phyloP scores from a whole-genome alignment of 768 basidiomycete species.

The Kwoniella mangroviensis region DNA sequence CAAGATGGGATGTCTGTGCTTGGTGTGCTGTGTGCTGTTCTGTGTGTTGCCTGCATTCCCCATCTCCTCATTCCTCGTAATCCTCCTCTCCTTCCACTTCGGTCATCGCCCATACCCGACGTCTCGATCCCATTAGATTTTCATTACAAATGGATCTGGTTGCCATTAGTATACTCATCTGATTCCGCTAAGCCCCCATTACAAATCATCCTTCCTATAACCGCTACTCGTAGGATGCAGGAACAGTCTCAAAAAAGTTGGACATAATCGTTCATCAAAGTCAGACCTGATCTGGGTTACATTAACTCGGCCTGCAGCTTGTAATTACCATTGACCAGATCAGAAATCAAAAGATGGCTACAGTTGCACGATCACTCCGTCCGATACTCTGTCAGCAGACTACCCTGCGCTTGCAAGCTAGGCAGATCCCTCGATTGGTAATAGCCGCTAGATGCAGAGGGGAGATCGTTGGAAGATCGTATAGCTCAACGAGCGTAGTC shows the following conservation, averaged over 20 bases:
- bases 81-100: no score
- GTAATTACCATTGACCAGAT: background rate
- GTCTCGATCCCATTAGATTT: no score
- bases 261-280: no score
- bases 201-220: background rate
- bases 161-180: background rate
- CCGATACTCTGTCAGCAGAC: background rate
- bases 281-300: no score
- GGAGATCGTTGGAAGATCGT: conserved; percentile 5
- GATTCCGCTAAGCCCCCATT: conserved; percentile 3
- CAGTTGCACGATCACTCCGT: conserved; percentile 11
- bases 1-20: no score
- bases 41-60: no score
- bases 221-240: background rate
- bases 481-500: conserved; percentile 6
- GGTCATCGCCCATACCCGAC: no score
- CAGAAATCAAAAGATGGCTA: conserved; percentile 5
- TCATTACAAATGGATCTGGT: no score
- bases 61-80: no score
- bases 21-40: no score
- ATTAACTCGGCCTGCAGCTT: no score
- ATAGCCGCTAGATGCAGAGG: background rate
- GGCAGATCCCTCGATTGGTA: background rate
- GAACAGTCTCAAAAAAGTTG: no score
- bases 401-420: background rate